Evolutionary conservation across 2,329 filamentous ascomycete genomes (phyloP), one percentile per base, ranked within the genome.

Genomic region (Chrysoporthe austroafricana): DNA sequence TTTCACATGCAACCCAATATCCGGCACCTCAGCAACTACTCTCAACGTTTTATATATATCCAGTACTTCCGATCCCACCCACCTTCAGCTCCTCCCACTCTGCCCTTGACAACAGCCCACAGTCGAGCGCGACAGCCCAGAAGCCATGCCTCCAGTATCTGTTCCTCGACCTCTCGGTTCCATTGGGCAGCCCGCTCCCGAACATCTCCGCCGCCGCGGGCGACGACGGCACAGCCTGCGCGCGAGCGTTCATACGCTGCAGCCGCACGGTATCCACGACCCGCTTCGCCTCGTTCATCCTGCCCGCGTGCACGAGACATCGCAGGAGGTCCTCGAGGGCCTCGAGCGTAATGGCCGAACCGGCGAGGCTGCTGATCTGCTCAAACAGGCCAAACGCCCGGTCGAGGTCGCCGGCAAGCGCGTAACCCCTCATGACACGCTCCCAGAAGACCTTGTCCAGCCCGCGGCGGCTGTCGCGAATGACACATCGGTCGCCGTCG

Each of bases 361-460:
- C 78, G 13, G 57, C 39, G 39, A 79, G 75, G 6, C 73, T 74
- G 64, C 79, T 74, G 21, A 87, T 77, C 69, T 80, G 78, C 62
- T 81, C 76, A 71, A 87, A 85, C 50, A 87, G 77, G 60, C 74
- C 74, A 72, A 86, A 79, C 1, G 87, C 86, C 43, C 77, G 80
- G 44, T 76, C 76, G 0, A 83, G 78, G 67, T 89, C 83, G 58
- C 85, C 85, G 11, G 80, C 77, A 14, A 77, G 71, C 8, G 90
- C 86, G 75, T 90, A 92, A 1, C 90, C 90, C 74, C 88, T 86
- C 70, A 94, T 85, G 69, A 91, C 82, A 64, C 89, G 85, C 76
- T 92, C 90, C 84, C 89, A 93, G 72, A 94, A 88, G 16, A 89
- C 83, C 69, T 83, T 82, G 76, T 93, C 90, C 2, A 82, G 74